Base-by-base conservation (phyloP, 768 basidiomycete species). In the Phaeotremella skinneri region DNA sequence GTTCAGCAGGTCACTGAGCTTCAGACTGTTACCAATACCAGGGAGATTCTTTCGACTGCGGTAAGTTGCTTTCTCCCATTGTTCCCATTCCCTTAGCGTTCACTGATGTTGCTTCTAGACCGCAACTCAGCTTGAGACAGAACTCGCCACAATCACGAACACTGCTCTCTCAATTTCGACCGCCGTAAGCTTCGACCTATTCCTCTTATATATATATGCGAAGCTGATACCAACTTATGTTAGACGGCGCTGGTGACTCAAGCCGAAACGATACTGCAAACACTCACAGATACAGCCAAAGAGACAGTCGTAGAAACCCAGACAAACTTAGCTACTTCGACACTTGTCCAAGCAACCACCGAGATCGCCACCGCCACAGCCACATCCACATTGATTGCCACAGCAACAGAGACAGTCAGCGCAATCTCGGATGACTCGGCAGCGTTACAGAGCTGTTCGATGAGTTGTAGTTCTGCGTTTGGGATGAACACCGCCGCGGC, bases 381-480 rank as follows among this genome's bases (percentile, higher is more conserved):
- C 2, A 61, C 63, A 17, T n/a, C n/a, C n/a, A n/a, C n/a, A n/a
- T n/a, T n/a, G n/a, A n/a, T n/a, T 45, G 56, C 54, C n/a, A 59
- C 61, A 21, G 42, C 42, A 13, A 56, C 56, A 7, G 53, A 53
- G 11, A 49, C 58, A 1, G 42, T 39, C 11, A 32, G 14, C 16
- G 20, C 25, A 37, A 30, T 6, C 4, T 34, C 20, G 16, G 21
- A 26, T 7, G 52, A 56, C 49, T 31, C 42, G 9, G 43, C 14
- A 3, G 43, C 55, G 9, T 17, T 56, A n/a, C 31, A 45, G 9
- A 30, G 27, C 23, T 56, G 55, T 34, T 30, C 45, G 20, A 47
- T 47, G 26, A 56, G 55, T 48, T 56, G 55, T 48, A 48, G 43
- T 14, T 56, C 55, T 0, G 45, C 16, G 9, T 56, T 56, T 37